These are phyloP conservation scores for Flueggea neowawraea DNA, from an alignment of 441 rosid species.

Conservation along the genomic window DNA sequence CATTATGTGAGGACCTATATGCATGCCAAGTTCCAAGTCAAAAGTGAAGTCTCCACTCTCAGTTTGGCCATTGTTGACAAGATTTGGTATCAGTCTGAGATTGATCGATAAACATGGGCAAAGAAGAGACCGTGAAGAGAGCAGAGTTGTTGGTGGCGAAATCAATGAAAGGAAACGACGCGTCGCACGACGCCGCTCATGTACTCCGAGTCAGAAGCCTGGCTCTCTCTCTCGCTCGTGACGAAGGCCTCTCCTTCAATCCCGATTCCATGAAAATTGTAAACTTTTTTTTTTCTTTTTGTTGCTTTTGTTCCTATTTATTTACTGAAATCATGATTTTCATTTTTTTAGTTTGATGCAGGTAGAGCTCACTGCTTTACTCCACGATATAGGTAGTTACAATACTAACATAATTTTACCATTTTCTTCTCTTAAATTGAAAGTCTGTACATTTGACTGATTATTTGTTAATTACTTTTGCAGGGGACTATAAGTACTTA, in stretches of 20 bases:
- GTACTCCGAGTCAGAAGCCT: constrained; percentile 81
- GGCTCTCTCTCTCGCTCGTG: constrained; percentile 73
- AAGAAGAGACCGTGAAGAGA: constrained; percentile 27
- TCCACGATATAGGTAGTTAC: constrained; percentile 70
- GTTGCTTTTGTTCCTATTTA: not conserved
- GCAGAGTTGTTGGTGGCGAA: constrained; percentile 64
- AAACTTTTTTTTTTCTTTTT: not conserved
- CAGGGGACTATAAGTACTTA: constrained; percentile 86
- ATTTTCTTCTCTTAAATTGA: too few species aligned
- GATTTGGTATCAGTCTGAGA: too few species aligned
- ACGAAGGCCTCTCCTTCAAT: constrained; percentile 72
- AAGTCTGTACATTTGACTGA: not conserved
- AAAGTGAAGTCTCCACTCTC: too few species aligned
- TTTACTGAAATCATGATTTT: not conserved
- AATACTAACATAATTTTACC: too few species aligned
- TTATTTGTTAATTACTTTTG: constrained; percentile 10
- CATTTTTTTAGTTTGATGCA: constrained; percentile 17
- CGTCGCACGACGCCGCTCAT: constrained; percentile 76
- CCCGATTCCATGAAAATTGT: constrained; percentile 78
- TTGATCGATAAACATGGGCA: constrained; percentile 13
- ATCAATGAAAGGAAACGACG: constrained; percentile 73
- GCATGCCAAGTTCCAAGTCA: too few species aligned
- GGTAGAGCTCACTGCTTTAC: constrained; percentile 92
- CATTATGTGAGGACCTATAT: too few species aligned
- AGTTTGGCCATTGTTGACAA: too few species aligned